These are phyloP conservation scores for Neoscytalidium dimidiatum DNA, from an alignment of 2,329 filamentous ascomycete species.

Conservation along the genomic window DNA sequence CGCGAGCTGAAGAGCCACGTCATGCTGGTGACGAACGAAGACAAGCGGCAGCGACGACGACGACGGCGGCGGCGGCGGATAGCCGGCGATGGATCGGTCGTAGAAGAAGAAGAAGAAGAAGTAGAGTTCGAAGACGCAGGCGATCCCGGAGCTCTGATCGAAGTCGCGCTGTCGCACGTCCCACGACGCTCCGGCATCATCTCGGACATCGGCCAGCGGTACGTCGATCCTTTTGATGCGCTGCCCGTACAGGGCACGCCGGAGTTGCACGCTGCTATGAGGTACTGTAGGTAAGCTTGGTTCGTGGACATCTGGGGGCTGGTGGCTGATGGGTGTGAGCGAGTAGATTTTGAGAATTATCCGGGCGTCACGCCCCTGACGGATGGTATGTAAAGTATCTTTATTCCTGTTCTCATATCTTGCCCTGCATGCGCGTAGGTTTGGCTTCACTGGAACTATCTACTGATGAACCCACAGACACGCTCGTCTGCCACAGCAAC, in stretches of 20 bases:
- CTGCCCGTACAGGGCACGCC: background rate
- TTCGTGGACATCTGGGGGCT: background rate
- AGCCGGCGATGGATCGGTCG: too few relatives aligned
- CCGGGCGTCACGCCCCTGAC: background rate
- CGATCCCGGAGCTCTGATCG: background rate
- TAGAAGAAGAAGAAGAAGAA: too few relatives aligned
- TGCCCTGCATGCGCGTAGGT: too few relatives aligned
- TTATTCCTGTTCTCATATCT: background rate
- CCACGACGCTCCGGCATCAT: background rate
- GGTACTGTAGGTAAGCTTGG: background rate
- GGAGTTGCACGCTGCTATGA: background rate
- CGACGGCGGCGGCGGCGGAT: too few relatives aligned
- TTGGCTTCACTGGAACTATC: too few relatives aligned
- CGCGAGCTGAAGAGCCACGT: conserved; percentile 5
- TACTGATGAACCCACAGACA: background rate
- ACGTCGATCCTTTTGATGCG: background rate
- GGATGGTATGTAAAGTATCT: background rate
- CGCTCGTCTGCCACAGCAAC: background rate
- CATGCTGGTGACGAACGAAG: background rate
- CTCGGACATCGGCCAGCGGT: background rate
- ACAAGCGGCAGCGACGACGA: background rate
- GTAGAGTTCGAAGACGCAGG: background rate
- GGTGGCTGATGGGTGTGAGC: too few relatives aligned
- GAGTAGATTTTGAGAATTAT: background rate
- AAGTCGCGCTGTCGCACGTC: background rate